A percentile compares a stretch with the other conserved stretches of the same genome.
phyloP scores from a whole-genome alignment of 768 basidiomycete genomes.

The Psilocybe sp. region DNA sequence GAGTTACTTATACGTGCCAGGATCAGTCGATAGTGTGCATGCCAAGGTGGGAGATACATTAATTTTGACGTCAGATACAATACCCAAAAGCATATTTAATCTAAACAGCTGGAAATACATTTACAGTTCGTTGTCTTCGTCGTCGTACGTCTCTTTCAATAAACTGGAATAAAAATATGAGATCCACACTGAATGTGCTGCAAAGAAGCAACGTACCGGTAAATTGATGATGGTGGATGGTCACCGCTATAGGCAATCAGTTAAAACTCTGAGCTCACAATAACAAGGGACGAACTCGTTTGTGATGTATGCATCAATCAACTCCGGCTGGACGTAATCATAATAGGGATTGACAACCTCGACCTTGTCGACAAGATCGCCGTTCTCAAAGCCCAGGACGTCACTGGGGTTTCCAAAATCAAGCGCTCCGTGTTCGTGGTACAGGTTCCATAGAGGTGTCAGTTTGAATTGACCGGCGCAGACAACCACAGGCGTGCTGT shows the following conservation, averaged over 20 bases:
- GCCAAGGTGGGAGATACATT: no score
- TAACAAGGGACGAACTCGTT: slow-evolving; percentile 75
- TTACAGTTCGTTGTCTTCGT: slow-evolving; percentile 84
- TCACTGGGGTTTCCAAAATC: slow-evolving; percentile 70
- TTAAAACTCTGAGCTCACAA: slow-evolving; percentile 2
- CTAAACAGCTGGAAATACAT: slow-evolving; percentile 13
- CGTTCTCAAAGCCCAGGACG: slow-evolving; percentile 74
- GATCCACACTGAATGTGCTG: neutral
- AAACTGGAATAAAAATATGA: slow-evolving; percentile 42
- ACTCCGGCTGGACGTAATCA: slow-evolving; percentile 91
- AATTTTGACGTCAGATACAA: neutral
- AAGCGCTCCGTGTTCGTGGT: slow-evolving; percentile 80
- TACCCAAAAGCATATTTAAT: slow-evolving; percentile 9
- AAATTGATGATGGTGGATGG: slow-evolving; percentile 93
- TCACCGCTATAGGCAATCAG: slow-evolving; percentile 66
- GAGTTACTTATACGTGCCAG: neutral
- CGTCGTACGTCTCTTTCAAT: slow-evolving; percentile 93
- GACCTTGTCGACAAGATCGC: slow-evolving; percentile 77
- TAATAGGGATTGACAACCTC: slow-evolving; percentile 96
- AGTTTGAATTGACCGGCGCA: slow-evolving; percentile 97
- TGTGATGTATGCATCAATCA: slow-evolving; percentile 92
- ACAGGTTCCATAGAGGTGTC: slow-evolving; percentile 86
- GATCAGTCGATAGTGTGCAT: no score
- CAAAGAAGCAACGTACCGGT: slow-evolving; percentile 50
- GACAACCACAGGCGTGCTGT: slow-evolving; percentile 90